Percentiles rank a stretch among this genome's conserved stretches.
Conservation (phyloP, 2,329 filamentous ascomycete species). For the Penicillium palitans region DNA sequence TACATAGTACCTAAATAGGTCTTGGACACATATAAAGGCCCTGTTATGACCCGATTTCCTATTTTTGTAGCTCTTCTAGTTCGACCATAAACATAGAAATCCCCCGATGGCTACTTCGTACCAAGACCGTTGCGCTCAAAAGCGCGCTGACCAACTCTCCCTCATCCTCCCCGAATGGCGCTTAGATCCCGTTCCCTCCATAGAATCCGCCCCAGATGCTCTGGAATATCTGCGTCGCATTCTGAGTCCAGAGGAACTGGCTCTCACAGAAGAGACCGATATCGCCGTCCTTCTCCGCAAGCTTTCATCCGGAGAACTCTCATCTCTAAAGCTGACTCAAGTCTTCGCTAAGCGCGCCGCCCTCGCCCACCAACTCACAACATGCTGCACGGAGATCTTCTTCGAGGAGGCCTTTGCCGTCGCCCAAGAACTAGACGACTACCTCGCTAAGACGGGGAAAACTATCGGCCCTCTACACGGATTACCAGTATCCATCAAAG, state of each 20-base stretch:
- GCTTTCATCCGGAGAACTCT: conserved; percentile 23
- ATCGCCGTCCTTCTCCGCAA: conserved; percentile 25
- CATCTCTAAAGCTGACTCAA: conserved; percentile 27
- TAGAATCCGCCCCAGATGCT: conserved; percentile 22
- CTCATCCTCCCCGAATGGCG: conserved; percentile 29
- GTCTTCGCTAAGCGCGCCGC: conserved; percentile 42
- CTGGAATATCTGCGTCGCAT: conserved; percentile 19
- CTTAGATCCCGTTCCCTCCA: conserved; percentile 23
- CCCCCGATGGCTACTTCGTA: conserved; percentile 17
- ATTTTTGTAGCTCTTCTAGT: neutral
- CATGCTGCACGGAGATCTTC: conserved; percentile 53
- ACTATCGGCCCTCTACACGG: conserved; percentile 60
- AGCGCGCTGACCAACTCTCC: conserved; percentile 24
- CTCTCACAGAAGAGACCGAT: conserved; percentile 27
- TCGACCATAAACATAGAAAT: neutral
- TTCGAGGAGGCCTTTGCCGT: conserved; percentile 51
- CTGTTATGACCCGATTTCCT: neutral
- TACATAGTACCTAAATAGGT: neutral
- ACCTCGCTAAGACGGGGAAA: conserved; percentile 39
- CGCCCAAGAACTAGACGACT: conserved; percentile 49
- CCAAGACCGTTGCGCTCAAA: conserved; percentile 26
- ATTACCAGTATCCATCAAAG: conserved; percentile 54
- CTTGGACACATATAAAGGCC: conserved; percentile 1
- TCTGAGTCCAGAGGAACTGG: conserved; percentile 19
- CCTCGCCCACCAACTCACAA: conserved; percentile 36